A percentile compares a stretch with the other conserved stretches of the same genome.
Evolutionary conservation across 495 filamentous ascomycete genomes (phyloP).

Genomic region (Cercophora samala): DNA sequence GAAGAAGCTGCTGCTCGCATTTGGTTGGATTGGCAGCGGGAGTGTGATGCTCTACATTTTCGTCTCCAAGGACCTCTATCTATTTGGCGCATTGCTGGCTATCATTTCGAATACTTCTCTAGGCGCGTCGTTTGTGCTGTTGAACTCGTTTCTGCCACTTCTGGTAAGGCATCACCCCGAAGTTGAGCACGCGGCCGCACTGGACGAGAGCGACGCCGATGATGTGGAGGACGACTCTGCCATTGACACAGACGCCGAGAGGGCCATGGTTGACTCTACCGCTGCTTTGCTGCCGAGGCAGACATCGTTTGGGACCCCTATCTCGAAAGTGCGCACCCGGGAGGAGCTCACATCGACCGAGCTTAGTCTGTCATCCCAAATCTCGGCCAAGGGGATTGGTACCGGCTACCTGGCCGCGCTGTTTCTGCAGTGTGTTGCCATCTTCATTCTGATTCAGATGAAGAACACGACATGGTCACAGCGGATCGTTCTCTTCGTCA

Average conservation of each 20-base stretch:
- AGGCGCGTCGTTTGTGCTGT: slow-evolving; percentile 78
- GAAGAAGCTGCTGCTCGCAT: slow-evolving; percentile 77
- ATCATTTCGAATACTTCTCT: slow-evolving; percentile 89
- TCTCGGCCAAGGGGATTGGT: slow-evolving; percentile 85
- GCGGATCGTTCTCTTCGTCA: slow-evolving; percentile 76
- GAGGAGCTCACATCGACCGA: slow-evolving; percentile 58
- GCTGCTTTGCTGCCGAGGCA: slow-evolving; percentile 41
- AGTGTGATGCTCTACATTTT: slow-evolving; percentile 87
- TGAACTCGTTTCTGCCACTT: slow-evolving; percentile 81
- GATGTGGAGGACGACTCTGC: slow-evolving; percentile 14
- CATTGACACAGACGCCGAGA: slow-evolving; percentile 19
- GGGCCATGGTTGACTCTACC: slow-evolving; percentile 39
- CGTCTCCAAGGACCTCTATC: slow-evolving; percentile 66
- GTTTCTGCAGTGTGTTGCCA: slow-evolving; percentile 71
- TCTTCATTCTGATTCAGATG: slow-evolving; percentile 64
- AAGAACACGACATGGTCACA: slow-evolving; percentile 74
- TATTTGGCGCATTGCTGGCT: slow-evolving; percentile 77
- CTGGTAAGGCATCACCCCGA: slow-evolving; percentile 74
- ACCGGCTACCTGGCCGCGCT: slow-evolving; percentile 85
- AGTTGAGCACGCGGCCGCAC: slow-evolving; percentile 30
- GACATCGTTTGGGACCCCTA: slow-evolving; percentile 27
- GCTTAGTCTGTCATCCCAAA: slow-evolving; percentile 72
- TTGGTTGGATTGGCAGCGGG: slow-evolving; percentile 76
- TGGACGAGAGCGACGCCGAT: background rate
- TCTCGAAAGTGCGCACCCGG: slow-evolving; percentile 36